Percentiles rank a stretch among this genome's conserved stretches.
phyloP scores from a whole-genome alignment of 2,329 filamentous ascomycete genomes.

The Tolypocladium guangdongense region DNA sequence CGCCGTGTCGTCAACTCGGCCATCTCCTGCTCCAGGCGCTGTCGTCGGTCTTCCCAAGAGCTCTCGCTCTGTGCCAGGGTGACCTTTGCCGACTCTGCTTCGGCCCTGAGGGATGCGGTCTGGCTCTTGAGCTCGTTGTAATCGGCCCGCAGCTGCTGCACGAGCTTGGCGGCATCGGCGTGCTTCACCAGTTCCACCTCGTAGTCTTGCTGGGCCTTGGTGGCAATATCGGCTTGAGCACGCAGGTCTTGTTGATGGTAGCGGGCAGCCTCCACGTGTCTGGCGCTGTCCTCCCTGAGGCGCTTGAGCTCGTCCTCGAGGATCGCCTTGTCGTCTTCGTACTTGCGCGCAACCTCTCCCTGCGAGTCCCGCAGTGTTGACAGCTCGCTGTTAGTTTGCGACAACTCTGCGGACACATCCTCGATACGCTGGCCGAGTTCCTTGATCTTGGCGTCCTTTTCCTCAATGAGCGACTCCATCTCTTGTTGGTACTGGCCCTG shows the following conservation, averaged over 20 bases:
- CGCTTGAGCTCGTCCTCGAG: slow-evolving; percentile 70
- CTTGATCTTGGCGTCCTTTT: slow-evolving; percentile 69
- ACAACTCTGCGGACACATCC: slow-evolving; percentile 73
- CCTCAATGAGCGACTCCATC: slow-evolving; percentile 60
- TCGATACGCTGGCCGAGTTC: slow-evolving; percentile 77
- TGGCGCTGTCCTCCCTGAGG: slow-evolving; percentile 74
- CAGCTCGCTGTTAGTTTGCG: slow-evolving; percentile 71
- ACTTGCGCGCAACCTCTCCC: slow-evolving; percentile 57
- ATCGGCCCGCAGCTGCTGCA: slow-evolving; percentile 70
- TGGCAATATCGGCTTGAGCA: slow-evolving; percentile 85
- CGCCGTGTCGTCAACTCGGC: slow-evolving; percentile 65
- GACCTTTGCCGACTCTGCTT: slow-evolving; percentile 77
- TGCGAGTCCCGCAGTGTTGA: slow-evolving; percentile 71
- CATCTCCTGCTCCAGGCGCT: slow-evolving; percentile 75
- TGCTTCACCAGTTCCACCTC: slow-evolving; percentile 92
- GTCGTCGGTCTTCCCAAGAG: slow-evolving; percentile 77
- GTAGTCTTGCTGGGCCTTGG: slow-evolving; percentile 88
- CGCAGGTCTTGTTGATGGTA: slow-evolving; percentile 88
- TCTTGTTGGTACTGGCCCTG: slow-evolving; percentile 85
- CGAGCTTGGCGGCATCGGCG: slow-evolving; percentile 79
- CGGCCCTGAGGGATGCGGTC: slow-evolving; percentile 60
- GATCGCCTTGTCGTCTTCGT: slow-evolving; percentile 72
- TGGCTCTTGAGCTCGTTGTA: slow-evolving; percentile 75
- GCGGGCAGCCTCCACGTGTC: slow-evolving; percentile 66
- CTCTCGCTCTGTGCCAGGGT: slow-evolving; percentile 70